These are phyloP conservation scores for Pulicaria dysenterica DNA, from an alignment of 129 eudicot genomes.

Conservation along the genomic window DNA sequence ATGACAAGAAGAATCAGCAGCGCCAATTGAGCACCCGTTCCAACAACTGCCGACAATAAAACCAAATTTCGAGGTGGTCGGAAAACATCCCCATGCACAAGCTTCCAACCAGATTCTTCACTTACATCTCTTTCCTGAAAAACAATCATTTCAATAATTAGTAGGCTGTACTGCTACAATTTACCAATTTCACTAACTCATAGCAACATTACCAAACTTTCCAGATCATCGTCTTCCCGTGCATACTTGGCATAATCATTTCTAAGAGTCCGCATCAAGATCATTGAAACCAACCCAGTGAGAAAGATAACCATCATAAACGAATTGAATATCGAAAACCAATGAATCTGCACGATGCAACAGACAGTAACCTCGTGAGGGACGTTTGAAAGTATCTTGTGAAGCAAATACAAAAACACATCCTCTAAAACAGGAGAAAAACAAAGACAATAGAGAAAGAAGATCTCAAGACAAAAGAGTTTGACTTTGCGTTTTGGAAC, in stretches of 20 bases:
- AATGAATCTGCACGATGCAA: conserved; percentile 64
- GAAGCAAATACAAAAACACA: neutral
- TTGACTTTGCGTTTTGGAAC: conserved; percentile 3
- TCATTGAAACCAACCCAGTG: conserved; percentile 90
- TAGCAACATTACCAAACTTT: conserved; percentile 70
- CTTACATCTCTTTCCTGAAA: conserved; percentile 92
- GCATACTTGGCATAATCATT: conserved; percentile 96
- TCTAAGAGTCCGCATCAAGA: conserved; percentile 87
- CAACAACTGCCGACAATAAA: conserved; percentile 89
- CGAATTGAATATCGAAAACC: conserved; percentile 95
- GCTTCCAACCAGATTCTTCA: conserved; percentile 99
- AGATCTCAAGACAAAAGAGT: neutral
- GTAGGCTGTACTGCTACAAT: neutral
- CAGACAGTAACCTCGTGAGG: conserved; percentile 4
- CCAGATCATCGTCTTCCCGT: conserved; percentile 90
- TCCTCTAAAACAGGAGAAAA: neutral
- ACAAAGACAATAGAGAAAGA: neutral
- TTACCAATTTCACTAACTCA: neutral
- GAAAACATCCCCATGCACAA: conserved; percentile 96
- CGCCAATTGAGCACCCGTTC: conserved; percentile 93
- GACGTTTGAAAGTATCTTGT: neutral
- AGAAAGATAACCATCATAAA: conserved; percentile 95
- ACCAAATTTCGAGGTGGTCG: conserved; percentile 81
- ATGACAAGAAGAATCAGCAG: conserved; percentile 87
- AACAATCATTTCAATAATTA: conserved; percentile 24